Evolutionary conservation across 2,329 filamentous ascomycete genomes (phyloP).

Genomic region (Chrysosporium queenslandicum): DNA sequence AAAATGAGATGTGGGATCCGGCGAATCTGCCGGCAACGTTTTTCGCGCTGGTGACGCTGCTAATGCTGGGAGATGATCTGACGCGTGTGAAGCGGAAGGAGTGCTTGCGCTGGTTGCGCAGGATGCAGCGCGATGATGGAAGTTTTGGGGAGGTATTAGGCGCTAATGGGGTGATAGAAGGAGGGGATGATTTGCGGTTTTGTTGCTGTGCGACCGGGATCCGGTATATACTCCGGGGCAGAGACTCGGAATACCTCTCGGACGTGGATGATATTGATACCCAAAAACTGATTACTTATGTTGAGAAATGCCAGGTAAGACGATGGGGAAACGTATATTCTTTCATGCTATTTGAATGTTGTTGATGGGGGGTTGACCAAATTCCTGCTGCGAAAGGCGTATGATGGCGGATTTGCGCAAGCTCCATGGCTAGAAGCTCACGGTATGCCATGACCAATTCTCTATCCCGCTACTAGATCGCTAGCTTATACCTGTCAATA

Average conservation of each 20-base stretch:
- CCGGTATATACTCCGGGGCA: slow-evolving; percentile 68
- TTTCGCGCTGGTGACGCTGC: slow-evolving; percentile 70
- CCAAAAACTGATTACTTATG: slow-evolving; percentile 57
- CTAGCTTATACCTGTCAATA: slow-evolving; percentile 18
- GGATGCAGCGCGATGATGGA: slow-evolving; percentile 70
- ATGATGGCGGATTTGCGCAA: slow-evolving; percentile 77
- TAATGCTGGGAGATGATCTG: slow-evolving; percentile 55
- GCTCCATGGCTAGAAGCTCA: slow-evolving; percentile 72
- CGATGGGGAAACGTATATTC: background rate
- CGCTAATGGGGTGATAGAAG: slow-evolving; percentile 53
- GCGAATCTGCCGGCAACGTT: slow-evolving; percentile 80
- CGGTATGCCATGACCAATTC: slow-evolving; percentile 42
- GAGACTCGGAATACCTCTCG: slow-evolving; percentile 43
- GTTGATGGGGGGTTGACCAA: slow-evolving; percentile 2
- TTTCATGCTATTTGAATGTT: slow-evolving; percentile 12
- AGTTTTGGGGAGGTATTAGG: slow-evolving; percentile 79
- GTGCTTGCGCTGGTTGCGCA: slow-evolving; percentile 63
- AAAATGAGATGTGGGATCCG: slow-evolving; percentile 56
- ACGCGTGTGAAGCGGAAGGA: slow-evolving; percentile 55
- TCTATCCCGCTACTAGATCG: slow-evolving; percentile 10
- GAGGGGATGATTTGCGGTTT: slow-evolving; percentile 75
- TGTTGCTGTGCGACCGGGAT: slow-evolving; percentile 76
- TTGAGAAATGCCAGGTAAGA: slow-evolving; percentile 53
- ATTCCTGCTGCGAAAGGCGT: slow-evolving; percentile 45
- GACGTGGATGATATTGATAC: slow-evolving; percentile 65